These are phyloP conservation scores for Hygrocybe coccinea DNA, from an alignment of 768 basidiomycete genomes.

Conservation along the genomic window DNA sequence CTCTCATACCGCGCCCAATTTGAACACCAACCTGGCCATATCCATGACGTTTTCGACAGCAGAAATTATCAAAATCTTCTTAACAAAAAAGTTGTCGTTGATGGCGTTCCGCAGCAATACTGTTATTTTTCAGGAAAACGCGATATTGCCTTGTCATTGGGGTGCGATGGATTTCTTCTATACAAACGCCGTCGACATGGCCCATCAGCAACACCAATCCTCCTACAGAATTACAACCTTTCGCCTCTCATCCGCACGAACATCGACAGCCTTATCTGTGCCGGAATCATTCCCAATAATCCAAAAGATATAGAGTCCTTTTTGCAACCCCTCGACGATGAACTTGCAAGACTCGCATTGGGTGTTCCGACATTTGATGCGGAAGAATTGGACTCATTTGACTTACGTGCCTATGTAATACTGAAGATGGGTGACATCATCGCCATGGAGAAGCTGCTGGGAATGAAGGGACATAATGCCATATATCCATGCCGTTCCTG, in stretches of 20 bases:
- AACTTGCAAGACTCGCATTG: conserved; percentile 28
- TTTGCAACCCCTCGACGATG: conserved; percentile 36
- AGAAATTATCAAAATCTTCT: conserved; percentile 25
- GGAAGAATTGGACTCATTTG: conserved; percentile 21
- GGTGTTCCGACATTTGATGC: conserved; percentile 36
- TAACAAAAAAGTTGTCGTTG: conserved; percentile 21
- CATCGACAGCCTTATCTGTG: conserved; percentile 29
- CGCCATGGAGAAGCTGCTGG: conserved; percentile 26
- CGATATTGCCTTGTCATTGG: conserved; percentile 43
- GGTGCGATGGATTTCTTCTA: conserved; percentile 40
- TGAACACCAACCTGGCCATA: conserved; percentile 10
- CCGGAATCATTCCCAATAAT: conserved; percentile 42
- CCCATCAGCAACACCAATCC: conserved; percentile 37
- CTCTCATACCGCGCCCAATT: conserved; percentile 17
- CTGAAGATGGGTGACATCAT: conserved; percentile 36
- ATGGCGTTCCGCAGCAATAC: conserved; percentile 22
- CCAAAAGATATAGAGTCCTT: conserved; percentile 44
- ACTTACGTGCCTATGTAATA: conserved; percentile 23
- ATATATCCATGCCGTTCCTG: conserved; percentile 32
- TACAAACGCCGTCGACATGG: conserved; percentile 28
- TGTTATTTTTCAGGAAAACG: conserved; percentile 32
- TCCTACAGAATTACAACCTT: conserved; percentile 36
- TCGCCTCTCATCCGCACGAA: conserved; percentile 32
- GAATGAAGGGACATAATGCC: conserved; percentile 36
- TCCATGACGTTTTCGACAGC: conserved; percentile 37